Percentiles rank a stretch among this genome's conserved stretches.
phyloP scores from a whole-genome alignment of 1,284 basidiomycete species.

The Grifola frondosa region DNA sequence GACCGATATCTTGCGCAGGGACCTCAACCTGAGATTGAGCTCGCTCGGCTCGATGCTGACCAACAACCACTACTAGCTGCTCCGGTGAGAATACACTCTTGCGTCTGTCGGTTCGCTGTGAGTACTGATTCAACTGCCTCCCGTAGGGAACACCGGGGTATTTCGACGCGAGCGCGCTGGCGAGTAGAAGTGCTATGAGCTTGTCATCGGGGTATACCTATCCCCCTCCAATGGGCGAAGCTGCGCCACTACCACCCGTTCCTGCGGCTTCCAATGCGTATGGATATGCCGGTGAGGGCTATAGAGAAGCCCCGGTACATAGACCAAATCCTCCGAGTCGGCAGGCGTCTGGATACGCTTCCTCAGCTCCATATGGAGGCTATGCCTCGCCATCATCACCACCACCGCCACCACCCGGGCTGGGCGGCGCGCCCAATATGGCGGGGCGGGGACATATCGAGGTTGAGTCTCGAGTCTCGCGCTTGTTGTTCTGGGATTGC shows the following conservation, averaged over 20 bases:
- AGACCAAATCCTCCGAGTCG: slow-evolving; percentile 21
- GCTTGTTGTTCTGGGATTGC: too few relatives aligned
- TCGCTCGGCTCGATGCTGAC: slow-evolving; percentile 54
- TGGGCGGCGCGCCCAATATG: slow-evolving; percentile 20
- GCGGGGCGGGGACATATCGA: slow-evolving; percentile 18
- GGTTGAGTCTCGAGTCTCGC: too few relatives aligned
- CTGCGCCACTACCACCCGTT: slow-evolving; percentile 15
- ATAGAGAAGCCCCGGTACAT: slow-evolving; percentile 32
- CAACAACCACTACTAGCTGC: slow-evolving; percentile 51
- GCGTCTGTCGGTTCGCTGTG: neutral
- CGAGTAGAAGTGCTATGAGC: slow-evolving; percentile 24
- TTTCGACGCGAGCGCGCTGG: slow-evolving; percentile 24
- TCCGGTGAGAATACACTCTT: slow-evolving; percentile 8
- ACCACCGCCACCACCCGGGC: slow-evolving; percentile 27
- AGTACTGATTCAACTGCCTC: neutral
- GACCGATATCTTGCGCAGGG: slow-evolving; percentile 56
- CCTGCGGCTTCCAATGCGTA: slow-evolving; percentile 12
- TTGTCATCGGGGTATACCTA: slow-evolving; percentile 19
- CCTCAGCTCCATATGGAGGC: slow-evolving; percentile 1
- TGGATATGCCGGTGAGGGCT: slow-evolving; percentile 18
- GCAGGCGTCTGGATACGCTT: neutral
- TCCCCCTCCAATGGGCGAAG: slow-evolving; percentile 15
- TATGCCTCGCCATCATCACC: slow-evolving; percentile 24
- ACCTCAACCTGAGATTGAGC: slow-evolving; percentile 51
- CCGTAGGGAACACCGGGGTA: slow-evolving; percentile 24